phyloP scores from a whole-genome alignment of 331 rosid species.

The Dryas integrifolia region DNA sequence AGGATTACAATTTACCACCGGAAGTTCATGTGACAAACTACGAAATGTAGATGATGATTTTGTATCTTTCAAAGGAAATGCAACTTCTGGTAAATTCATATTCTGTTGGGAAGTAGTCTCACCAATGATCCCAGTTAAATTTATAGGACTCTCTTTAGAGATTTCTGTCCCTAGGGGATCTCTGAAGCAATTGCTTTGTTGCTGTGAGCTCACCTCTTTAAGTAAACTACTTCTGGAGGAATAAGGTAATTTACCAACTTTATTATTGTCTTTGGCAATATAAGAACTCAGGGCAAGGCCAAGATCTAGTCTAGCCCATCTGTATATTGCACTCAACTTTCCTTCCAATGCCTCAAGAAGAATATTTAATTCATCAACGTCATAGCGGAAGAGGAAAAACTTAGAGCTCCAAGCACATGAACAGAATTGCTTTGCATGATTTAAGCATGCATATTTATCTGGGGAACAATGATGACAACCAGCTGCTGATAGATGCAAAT shows the following conservation, averaged over 20 bases:
- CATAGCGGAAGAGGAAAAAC: conserved; percentile 89
- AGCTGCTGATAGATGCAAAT: conserved; percentile 93
- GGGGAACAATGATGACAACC: conserved; percentile 84
- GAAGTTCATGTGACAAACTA: conserved; percentile 26
- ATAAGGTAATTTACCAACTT: conserved; percentile 14
- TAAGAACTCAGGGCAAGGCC: conserved; percentile 77
- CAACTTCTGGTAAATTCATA: conserved; percentile 35
- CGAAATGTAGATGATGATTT: conserved; percentile 19
- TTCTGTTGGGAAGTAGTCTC: conserved; percentile 36
- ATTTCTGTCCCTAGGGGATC: conserved; percentile 40
- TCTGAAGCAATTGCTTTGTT: conserved; percentile 29
- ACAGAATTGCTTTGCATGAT: conserved; percentile 90
- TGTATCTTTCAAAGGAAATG: conserved; percentile 26
- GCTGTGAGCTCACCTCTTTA: conserved; percentile 41
- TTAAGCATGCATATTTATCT: conserved; percentile 85
- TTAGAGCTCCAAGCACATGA: conserved; percentile 73
- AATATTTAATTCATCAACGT: conserved; percentile 64
- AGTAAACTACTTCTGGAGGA: conserved; percentile 30
- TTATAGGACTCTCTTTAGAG: conserved; percentile 33
- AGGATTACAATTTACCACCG: conserved; percentile 13
- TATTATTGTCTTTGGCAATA: conserved; percentile 37
- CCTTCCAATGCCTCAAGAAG: conserved; percentile 98
- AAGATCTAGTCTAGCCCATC: conserved; percentile 95
- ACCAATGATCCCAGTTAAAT: conserved; percentile 31
- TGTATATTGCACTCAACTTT: conserved; percentile 86